Evolutionary conservation across 2,329 filamentous ascomycete species (phyloP).

Genomic region (Botrytis medusae): DNA sequence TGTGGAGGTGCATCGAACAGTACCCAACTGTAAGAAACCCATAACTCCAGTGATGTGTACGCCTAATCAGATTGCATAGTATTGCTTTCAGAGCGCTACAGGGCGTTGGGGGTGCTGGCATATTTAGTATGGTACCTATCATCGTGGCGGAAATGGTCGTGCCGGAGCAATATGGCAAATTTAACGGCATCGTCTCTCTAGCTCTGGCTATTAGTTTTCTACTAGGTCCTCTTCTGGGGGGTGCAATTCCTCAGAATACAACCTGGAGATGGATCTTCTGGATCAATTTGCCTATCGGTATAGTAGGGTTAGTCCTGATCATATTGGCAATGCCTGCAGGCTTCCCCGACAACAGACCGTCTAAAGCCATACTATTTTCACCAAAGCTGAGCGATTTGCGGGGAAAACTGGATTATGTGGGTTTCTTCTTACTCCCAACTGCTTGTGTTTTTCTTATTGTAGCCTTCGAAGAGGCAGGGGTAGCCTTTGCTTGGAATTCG

Average conservation of each 20-base stretch:
- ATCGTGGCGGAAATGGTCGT: constrained; percentile 51
- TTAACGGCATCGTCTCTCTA: constrained; percentile 28
- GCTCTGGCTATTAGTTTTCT: constrained; percentile 24
- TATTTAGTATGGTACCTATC: constrained; percentile 48
- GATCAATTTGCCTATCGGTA: neutral
- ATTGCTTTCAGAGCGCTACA: constrained; percentile 29
- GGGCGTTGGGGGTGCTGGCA: constrained; percentile 51
- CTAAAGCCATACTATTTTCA: neutral
- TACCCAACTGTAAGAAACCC: constrained; percentile 4
- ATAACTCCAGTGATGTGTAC: neutral
- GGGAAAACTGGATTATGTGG: constrained; percentile 25
- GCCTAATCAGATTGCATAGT: neutral
- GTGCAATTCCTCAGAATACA: constrained; percentile 39
- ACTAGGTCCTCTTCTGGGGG: constrained; percentile 39
- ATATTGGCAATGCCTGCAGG: neutral
- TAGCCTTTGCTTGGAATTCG: constrained; percentile 46
- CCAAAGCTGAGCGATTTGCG: neutral
- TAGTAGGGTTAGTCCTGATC: neutral
- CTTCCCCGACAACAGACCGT: neutral
- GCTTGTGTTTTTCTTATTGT: constrained; percentile 48
- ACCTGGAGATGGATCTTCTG: constrained; percentile 38
- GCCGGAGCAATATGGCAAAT: constrained; percentile 46
- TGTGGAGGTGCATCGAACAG: constrained; percentile 5
- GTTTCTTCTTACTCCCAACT: constrained; percentile 42
- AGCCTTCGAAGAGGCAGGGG: constrained; percentile 47